Conservation (phyloP, 805 yeast genomes). For the Yarrowia porcina region DNA sequence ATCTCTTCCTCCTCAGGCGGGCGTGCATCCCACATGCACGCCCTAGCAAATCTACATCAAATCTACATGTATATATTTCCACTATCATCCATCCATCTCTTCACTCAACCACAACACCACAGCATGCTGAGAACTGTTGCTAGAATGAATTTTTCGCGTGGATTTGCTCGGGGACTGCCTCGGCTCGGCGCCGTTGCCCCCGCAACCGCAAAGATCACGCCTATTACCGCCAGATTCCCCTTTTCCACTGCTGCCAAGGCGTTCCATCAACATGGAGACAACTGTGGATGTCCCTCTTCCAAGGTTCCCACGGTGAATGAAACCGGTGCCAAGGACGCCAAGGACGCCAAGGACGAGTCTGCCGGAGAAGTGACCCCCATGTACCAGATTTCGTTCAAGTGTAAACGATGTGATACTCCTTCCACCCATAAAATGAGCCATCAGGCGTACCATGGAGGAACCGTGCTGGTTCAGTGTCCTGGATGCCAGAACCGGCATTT, state of each 20-base stretch:
- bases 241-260: background rate
- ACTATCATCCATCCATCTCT: background rate
- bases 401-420: conserved; percentile 79
- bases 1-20: too few species aligned
- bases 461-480: conserved; percentile 88
- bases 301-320: conserved; percentile 1
- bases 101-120: background rate
- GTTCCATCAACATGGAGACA: background rate
- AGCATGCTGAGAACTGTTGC: background rate
- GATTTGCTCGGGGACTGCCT: background rate
- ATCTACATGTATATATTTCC: background rate
- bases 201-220: background rate
- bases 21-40: background rate
- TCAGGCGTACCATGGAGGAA: conserved; percentile 83
- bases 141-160: background rate
- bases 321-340: background rate
- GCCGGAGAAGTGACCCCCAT: conserved; percentile 58
- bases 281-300: background rate
- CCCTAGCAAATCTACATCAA: background rate
- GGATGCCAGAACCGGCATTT: conserved; percentile 83
- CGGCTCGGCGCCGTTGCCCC: background rate
- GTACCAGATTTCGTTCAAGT: conserved; percentile 85
- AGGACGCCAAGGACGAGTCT: conserved; percentile 2
- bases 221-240: background rate
- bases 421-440: conserved; percentile 89